Evolutionary conservation across 2,329 filamentous ascomycete genomes (phyloP).

Genomic region (Hymenotorrendiella dingleyae): DNA sequence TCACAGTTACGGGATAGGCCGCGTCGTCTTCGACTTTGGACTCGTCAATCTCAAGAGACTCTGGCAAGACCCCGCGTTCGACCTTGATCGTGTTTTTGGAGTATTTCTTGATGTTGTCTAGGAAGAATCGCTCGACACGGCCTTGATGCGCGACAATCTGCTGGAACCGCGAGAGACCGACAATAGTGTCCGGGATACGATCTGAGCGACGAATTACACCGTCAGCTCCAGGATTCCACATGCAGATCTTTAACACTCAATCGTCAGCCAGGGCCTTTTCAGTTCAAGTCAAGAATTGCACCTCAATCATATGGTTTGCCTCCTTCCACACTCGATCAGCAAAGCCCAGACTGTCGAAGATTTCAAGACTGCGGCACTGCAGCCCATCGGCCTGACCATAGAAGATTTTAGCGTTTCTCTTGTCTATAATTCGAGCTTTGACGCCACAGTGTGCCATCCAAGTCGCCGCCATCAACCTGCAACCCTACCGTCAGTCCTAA

Average conservation of each 20-base stretch:
- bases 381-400: conserved; percentile 58
- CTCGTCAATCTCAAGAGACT: conserved; percentile 49
- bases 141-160: conserved; percentile 67
- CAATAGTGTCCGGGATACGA: conserved; percentile 56
- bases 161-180: conserved; percentile 55
- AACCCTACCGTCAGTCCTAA: background rate
- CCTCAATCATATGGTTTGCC: conserved; percentile 64
- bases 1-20: conserved; percentile 56
- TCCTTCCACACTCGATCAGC: conserved; percentile 59
- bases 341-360: conserved; percentile 68
- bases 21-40: conserved; percentile 40
- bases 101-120: conserved; percentile 52
- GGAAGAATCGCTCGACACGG: conserved; percentile 61
- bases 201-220: conserved; percentile 53
- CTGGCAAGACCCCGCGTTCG: conserved; percentile 55
- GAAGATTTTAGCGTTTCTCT: conserved; percentile 32
- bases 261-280: too few species aligned
- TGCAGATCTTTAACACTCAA: too few species aligned
- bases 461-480: conserved; percentile 41
- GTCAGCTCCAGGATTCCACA: conserved; percentile 57
- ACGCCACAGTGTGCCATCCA: conserved; percentile 45
- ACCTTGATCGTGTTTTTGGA: conserved; percentile 50
- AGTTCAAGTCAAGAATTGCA: too few species aligned
- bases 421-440: conserved; percentile 43
- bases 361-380: conserved; percentile 56